Conservation (phyloP, 2,329 filamentous ascomycete species). For the Paecilomyces variotii region DNA sequence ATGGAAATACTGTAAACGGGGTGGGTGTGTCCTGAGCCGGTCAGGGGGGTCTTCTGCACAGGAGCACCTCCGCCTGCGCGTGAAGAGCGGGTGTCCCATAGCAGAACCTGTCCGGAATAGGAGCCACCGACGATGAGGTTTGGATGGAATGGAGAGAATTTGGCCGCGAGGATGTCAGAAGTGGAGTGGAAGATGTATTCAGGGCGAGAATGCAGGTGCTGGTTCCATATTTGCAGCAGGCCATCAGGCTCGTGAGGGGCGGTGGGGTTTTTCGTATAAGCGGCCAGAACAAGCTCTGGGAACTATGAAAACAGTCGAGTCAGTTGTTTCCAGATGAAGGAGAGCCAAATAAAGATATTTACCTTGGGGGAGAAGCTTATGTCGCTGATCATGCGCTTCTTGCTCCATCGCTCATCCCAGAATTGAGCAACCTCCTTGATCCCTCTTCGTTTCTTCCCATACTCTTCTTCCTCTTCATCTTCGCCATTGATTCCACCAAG, state of each 20-base stretch:
- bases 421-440: slow-evolving; percentile 83
- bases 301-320: slow-evolving; percentile 43
- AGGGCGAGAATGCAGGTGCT: slow-evolving; percentile 85
- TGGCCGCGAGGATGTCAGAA: slow-evolving; percentile 88
- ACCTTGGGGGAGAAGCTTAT: slow-evolving; percentile 91
- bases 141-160: slow-evolving; percentile 97
- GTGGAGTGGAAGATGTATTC: slow-evolving; percentile 97
- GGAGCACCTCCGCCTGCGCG: slow-evolving; percentile 60
- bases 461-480: slow-evolving; percentile 69
- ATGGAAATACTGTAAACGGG: slow-evolving; percentile 94
- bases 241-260: slow-evolving; percentile 91
- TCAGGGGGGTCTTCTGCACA: slow-evolving; percentile 92
- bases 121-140: slow-evolving; percentile 93
- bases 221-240: slow-evolving; percentile 92
- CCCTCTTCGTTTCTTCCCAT: slow-evolving; percentile 36
- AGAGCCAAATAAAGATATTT: slow-evolving; percentile 8
- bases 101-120: slow-evolving; percentile 89
- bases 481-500: slow-evolving; percentile 63
- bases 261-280: slow-evolving; percentile 95
- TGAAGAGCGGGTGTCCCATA: slow-evolving; percentile 92
- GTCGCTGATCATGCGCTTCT: slow-evolving; percentile 93
- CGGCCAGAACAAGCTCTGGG: slow-evolving; percentile 82
- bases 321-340: background rate
- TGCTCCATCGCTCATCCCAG: slow-evolving; percentile 91
- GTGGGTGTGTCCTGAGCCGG: slow-evolving; percentile 90